A percentile compares a stretch with the other conserved stretches of the same genome.
These are phyloP conservation scores for Spirogloea muscicola DNA, from an alignment of 139 green algal species.

Conservation along the genomic window DNA sequence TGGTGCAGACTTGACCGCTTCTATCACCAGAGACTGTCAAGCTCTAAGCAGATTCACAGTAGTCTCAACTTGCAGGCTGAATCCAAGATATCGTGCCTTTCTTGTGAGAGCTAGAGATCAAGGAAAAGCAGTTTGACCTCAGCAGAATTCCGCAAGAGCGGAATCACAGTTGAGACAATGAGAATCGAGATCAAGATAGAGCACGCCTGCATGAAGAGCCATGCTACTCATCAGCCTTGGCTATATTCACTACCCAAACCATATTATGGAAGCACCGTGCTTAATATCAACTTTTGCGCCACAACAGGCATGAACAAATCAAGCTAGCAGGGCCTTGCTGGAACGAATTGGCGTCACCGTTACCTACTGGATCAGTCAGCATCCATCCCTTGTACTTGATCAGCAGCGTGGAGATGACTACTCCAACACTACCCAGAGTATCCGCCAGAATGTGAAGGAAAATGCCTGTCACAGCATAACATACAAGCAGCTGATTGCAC, in stretches of 20 bases:
- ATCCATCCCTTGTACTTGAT: conserved; percentile 52
- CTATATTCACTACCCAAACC: background rate
- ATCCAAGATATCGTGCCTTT: too few species aligned
- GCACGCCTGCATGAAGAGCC: conserved; percentile 28
- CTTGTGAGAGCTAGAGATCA: too few species aligned
- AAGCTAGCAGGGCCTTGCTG: background rate
- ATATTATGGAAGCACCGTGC: background rate
- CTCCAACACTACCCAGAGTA: conserved; percentile 50
- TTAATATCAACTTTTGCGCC: background rate
- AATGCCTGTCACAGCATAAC: conserved; percentile 41
- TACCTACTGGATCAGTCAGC: conserved; percentile 41
- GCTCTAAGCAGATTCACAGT: too few species aligned
- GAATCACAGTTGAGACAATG: conserved; percentile 45
- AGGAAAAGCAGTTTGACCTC: too few species aligned
- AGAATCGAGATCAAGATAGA: conserved; percentile 49
- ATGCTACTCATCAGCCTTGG: background rate
- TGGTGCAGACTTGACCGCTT: too few species aligned
- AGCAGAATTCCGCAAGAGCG: conserved; percentile 30
- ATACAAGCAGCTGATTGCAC: too few species aligned
- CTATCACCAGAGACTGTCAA: too few species aligned
- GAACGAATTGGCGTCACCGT: background rate
- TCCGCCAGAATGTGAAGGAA: conserved; percentile 54
- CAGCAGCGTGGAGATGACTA: conserved; percentile 49
- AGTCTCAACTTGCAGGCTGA: too few species aligned
- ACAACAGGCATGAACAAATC: background rate